A percentile compares a stretch with the other conserved stretches of the same genome.
Conservation (phyloP, 202 grass and related monocot species). For the Zizania palustris region DNA sequence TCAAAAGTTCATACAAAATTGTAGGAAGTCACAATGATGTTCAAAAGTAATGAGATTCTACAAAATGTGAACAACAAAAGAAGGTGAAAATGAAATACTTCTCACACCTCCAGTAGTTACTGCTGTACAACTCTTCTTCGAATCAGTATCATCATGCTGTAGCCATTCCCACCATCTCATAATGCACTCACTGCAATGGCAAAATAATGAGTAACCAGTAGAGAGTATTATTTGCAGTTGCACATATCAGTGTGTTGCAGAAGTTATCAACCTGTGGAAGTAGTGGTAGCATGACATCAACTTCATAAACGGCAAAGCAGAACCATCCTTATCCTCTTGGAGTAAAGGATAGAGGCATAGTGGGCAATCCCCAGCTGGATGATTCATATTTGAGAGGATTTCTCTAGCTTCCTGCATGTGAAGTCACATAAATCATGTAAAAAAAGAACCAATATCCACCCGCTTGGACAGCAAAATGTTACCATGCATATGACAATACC, state of each 20-base stretch:
- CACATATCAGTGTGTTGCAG: constrained; percentile 5
- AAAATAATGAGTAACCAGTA: constrained; percentile 34
- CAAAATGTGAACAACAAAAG: neutral
- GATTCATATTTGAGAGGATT: constrained; percentile 88
- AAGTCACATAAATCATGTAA: constrained; percentile 42
- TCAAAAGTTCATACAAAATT: constrained; percentile 22
- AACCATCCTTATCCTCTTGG: constrained; percentile 50
- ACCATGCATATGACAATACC: neutral
- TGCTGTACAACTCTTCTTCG: constrained; percentile 33
- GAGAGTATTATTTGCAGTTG: constrained; percentile 15
- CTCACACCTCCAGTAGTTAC: constrained; percentile 34
- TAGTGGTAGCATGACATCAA: constrained; percentile 99
- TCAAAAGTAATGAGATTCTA: neutral
- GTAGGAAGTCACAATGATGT: neutral
- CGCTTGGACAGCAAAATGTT: constrained; percentile 3
- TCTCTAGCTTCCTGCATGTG: constrained; percentile 78
- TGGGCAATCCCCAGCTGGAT: constrained; percentile 92
- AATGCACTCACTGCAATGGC: constrained; percentile 75
- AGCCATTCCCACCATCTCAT: constrained; percentile 90
- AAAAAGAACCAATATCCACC: constrained; percentile 12
- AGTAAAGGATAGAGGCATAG: constrained; percentile 89
- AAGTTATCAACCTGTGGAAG: constrained; percentile 76
- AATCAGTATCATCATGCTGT: constrained; percentile 51
- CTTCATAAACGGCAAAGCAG: constrained; percentile 80
- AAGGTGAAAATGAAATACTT: constrained; percentile 15